Percentiles rank a stretch among this genome's conserved stretches.
phyloP scores from a whole-genome alignment of 1,284 basidiomycete species.

The Psilocybe mexicana region DNA sequence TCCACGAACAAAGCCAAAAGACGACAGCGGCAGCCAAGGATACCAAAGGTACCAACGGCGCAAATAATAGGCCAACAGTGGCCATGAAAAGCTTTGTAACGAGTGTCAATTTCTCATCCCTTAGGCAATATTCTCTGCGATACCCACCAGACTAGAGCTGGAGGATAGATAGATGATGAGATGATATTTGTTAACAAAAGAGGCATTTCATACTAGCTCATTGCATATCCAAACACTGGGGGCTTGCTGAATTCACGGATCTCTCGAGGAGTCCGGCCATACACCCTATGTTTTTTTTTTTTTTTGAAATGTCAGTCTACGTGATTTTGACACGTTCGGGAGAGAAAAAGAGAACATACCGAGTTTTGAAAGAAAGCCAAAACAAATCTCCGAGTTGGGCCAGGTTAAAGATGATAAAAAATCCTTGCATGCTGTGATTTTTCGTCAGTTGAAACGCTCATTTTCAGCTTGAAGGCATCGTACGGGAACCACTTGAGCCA shows the following conservation, averaged over 20 bases:
- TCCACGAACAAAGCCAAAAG: conserved; percentile 25
- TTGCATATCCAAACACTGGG: conserved; percentile 21
- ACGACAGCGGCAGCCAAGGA: conserved; percentile 22
- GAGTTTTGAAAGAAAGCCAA: conserved; percentile 18
- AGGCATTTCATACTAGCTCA: conserved; percentile 20
- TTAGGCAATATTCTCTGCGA: too few species aligned
- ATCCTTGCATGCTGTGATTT: conserved; percentile 19
- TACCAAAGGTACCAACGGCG: conserved; percentile 24
- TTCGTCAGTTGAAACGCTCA: background rate
- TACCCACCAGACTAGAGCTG: conserved; percentile 20
- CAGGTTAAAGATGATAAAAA: conserved; percentile 21
- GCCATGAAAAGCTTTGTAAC: conserved; percentile 22
- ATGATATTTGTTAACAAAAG: background rate
- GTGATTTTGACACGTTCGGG: background rate
- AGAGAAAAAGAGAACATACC: conserved; percentile 8
- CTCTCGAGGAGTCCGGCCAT: conserved; percentile 22
- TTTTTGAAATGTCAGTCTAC: background rate
- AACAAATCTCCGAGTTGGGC: conserved; percentile 19
- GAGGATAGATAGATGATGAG: background rate
- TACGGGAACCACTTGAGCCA: conserved; percentile 29
- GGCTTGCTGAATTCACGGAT: conserved; percentile 22
- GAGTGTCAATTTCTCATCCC: background rate
- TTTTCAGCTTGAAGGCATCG: background rate
- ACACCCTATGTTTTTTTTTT: conserved; percentile 8
- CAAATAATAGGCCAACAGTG: conserved; percentile 23